Evolutionary conservation across 805 yeast species (phyloP).

Genomic region (Teunomyces kruisii): DNA sequence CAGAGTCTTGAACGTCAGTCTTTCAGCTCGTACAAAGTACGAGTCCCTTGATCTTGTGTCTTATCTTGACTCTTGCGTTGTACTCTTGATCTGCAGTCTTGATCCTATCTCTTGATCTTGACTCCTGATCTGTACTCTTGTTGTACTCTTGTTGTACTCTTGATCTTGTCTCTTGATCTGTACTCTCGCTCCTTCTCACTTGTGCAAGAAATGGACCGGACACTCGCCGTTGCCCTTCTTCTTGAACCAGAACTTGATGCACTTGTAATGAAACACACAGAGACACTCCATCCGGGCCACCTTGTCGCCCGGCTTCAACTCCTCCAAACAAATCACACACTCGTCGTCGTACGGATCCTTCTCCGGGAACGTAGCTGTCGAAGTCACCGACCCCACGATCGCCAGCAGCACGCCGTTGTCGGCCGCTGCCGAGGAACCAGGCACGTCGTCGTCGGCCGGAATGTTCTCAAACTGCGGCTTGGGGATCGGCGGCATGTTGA

Average conservation of each 20-base stretch:
- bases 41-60: too few species aligned
- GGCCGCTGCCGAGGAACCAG: neutral
- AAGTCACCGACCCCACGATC: conserved; percentile 21
- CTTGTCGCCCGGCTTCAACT: conserved; percentile 77
- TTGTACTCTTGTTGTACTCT: too few species aligned
- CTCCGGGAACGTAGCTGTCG: conserved; percentile 19
- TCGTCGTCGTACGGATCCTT: conserved; percentile 54
- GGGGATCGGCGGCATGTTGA: conserved; percentile 53
- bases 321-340: conserved; percentile 94
- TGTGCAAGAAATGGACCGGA: conserved; percentile 66
- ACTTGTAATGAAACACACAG: conserved; percentile 88
- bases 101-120: too few species aligned
- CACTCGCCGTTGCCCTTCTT: conserved; percentile 84
- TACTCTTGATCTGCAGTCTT: too few species aligned
- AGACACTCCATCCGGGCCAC: conserved; percentile 92
- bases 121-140: too few species aligned
- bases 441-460: conserved; percentile 10
- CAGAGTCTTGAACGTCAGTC: too few species aligned
- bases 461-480: conserved; percentile 32
- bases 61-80: too few species aligned
- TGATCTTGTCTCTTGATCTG: too few species aligned
- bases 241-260: conserved; percentile 90
- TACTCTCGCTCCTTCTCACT: too few species aligned
- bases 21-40: too few species aligned
- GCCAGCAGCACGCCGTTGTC: conserved; percentile 3